Percentiles rank a stretch among this genome's conserved stretches.
These are phyloP conservation scores for Euphorbia peplus DNA, from an alignment of 345 rosid species.

Conservation along the genomic window DNA sequence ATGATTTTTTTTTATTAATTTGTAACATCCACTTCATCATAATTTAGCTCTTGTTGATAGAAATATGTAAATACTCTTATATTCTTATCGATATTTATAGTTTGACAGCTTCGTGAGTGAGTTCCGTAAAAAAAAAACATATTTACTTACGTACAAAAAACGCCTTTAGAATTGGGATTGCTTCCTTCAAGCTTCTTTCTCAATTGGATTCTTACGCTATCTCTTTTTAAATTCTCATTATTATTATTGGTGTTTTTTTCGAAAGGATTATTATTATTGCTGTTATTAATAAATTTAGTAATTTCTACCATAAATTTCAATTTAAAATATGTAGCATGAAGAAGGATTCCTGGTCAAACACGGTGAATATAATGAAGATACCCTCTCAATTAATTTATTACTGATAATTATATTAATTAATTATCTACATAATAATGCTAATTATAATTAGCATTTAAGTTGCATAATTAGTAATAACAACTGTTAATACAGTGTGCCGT, in stretches of 20 bases:
- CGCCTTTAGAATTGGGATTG: conserved; percentile 3
- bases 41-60: too few relatives aligned
- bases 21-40: too few relatives aligned
- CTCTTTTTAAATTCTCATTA: not conserved
- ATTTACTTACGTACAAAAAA: not conserved
- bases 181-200: not conserved
- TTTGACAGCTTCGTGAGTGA: too few relatives aligned
- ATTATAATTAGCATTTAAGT: not conserved
- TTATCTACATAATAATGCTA: too few relatives aligned
- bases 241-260: not conserved
- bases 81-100: too few relatives aligned
- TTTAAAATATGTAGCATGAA: not conserved
- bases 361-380: conserved; percentile 30
- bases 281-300: too few relatives aligned
- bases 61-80: too few relatives aligned
- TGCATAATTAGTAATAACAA: not conserved
- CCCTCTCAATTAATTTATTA: too few relatives aligned
- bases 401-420: too few relatives aligned
- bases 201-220: conserved; percentile 49
- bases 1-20: too few relatives aligned
- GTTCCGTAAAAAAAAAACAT: too few relatives aligned
- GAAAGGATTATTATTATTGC: not conserved
- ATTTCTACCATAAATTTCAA: not conserved
- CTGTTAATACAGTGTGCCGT: conserved; percentile 37
- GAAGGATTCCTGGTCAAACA: conserved; percentile 50